Percentiles rank a stretch among this genome's conserved stretches.
Evolutionary conservation across 192 early-diverging fungal species (phyloP).

Genomic region (Glomus cerebriforme): DNA sequence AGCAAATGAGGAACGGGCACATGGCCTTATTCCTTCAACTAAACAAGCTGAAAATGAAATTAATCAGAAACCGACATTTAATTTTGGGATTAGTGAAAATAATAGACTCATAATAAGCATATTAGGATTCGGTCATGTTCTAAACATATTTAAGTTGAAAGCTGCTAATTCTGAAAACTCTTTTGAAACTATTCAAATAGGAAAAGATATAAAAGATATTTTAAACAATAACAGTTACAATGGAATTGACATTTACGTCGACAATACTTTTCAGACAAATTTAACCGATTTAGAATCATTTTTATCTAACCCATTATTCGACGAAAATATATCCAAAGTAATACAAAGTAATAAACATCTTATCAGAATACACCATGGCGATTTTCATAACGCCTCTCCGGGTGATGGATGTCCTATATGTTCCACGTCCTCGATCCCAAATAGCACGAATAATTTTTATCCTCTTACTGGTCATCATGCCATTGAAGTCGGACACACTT

Average conservation of each 20-base stretch:
- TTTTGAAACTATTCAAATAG: not conserved
- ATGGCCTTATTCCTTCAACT: slow-evolving; percentile 32
- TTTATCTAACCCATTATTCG: slow-evolving; percentile 24
- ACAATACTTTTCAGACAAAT: not conserved
- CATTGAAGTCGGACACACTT: slow-evolving; percentile 89
- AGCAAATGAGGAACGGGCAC: slow-evolving; percentile 83
- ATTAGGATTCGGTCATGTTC: not conserved
- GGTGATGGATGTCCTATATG: slow-evolving; percentile 56
- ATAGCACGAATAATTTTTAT: not conserved
- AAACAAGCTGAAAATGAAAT: not conserved
- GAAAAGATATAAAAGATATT: not conserved
- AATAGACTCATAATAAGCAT: not conserved
- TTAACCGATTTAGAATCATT: not conserved
- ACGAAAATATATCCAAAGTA: slow-evolving; percentile 11
- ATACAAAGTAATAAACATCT: not conserved
- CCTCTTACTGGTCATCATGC: slow-evolving; percentile 51
- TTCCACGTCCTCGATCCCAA: slow-evolving; percentile 2
- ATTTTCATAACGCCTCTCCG: slow-evolving; percentile 49
- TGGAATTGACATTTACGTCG: not conserved
- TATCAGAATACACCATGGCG: slow-evolving; percentile 32
- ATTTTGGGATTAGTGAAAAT: not conserved
- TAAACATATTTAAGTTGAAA: not conserved
- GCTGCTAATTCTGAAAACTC: not conserved
- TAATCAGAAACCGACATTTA: not conserved
- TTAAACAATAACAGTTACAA: not conserved